These are phyloP conservation scores for Trichoderma breve DNA, from an alignment of 2,329 filamentous ascomycete species.

Conservation along the genomic window DNA sequence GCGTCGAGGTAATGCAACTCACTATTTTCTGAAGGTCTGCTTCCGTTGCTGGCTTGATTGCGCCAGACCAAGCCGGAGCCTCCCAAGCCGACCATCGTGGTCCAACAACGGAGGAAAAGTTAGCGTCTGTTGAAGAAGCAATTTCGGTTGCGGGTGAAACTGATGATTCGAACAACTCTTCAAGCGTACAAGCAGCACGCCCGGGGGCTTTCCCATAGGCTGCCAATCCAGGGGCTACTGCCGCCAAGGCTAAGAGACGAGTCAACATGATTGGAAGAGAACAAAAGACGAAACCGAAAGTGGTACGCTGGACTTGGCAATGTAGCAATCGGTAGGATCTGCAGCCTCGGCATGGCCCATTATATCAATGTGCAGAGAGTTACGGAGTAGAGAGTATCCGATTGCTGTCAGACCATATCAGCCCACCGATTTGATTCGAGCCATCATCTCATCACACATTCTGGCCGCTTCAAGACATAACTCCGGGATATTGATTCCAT, in stretches of 20 bases:
- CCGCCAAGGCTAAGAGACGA: background rate
- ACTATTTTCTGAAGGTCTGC: background rate
- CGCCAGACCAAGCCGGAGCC: background rate
- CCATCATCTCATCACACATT: background rate
- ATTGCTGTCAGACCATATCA: background rate
- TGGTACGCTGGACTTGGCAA: background rate
- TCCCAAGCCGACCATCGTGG: background rate
- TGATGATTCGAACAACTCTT: background rate
- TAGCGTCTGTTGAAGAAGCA: background rate
- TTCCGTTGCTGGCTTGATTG: background rate
- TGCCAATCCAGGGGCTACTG: background rate
- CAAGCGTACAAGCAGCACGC: background rate
- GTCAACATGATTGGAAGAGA: background rate
- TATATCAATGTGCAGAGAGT: background rate
- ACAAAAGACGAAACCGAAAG: background rate
- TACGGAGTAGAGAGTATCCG: background rate
- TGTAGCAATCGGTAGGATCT: background rate
- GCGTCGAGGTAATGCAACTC: background rate
- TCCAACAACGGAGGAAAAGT: background rate
- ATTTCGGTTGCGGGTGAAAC: background rate
- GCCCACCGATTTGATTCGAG: background rate
- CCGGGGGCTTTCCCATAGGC: background rate
- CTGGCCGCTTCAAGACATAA: background rate
- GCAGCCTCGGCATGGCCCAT: background rate
- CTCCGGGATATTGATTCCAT: background rate